Evolutionary conservation across 768 basidiomycete genomes (phyloP).

Genomic region (Lactarius trivialis): DNA sequence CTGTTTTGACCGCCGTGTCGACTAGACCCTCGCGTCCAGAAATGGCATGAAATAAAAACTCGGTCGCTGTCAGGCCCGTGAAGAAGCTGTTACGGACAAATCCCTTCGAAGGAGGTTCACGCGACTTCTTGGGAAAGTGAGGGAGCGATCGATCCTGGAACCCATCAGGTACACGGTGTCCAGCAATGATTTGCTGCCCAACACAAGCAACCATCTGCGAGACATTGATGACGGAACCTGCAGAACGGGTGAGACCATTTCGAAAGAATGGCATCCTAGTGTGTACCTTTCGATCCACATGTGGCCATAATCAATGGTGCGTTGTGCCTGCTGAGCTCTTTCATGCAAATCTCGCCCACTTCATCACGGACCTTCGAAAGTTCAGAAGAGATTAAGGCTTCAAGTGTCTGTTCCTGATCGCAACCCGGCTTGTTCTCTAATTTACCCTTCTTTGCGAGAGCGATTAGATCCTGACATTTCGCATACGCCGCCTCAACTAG

Average conservation of each 20-base stretch:
- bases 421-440: slow-evolving; percentile 97
- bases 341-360: slow-evolving; percentile 97
- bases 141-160: slow-evolving; percentile 99
- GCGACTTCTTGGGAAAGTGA: slow-evolving; percentile 95
- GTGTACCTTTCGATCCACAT: slow-evolving; percentile 91
- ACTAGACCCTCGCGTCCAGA: slow-evolving; percentile 98
- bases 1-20: slow-evolving; percentile 99
- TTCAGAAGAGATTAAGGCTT: slow-evolving; percentile 90
- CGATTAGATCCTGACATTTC: slow-evolving; percentile 80
- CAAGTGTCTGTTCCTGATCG: slow-evolving; percentile 93
- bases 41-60: slow-evolving; percentile 98
- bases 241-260: slow-evolving; percentile 19
- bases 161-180: slow-evolving; percentile 96
- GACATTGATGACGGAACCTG: slow-evolving; percentile 97
- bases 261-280: not conserved
- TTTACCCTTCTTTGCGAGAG: slow-evolving; percentile 83
- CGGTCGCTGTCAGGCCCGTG: slow-evolving; percentile 83
- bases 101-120: slow-evolving; percentile 94
- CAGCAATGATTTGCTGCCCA: slow-evolving; percentile 97
- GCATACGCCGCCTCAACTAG: slow-evolving; percentile 87
- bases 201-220: slow-evolving; percentile 99
- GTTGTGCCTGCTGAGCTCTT: slow-evolving; percentile 93
- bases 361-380: slow-evolving; percentile 93
- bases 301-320: slow-evolving; percentile 98
- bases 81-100: slow-evolving; percentile 98